Conservation (phyloP, 2,329 filamentous ascomycete genomes). For the Tolypocladium tropicale region DNA sequence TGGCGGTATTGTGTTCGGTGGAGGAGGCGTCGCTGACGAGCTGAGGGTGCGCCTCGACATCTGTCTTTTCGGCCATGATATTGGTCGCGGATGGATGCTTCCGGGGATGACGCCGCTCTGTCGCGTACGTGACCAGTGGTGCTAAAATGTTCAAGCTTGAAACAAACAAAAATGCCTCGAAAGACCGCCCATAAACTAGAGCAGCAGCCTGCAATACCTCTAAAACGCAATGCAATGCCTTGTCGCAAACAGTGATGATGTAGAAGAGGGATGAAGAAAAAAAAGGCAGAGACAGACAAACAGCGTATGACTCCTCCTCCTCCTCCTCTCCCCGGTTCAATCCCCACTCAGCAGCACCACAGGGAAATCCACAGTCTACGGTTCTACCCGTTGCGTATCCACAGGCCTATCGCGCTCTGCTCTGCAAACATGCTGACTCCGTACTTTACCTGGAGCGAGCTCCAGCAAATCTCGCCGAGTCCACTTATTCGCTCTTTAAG, state of each 20-base stretch:
- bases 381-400: background rate
- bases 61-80: background rate
- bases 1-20: background rate
- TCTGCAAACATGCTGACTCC: background rate
- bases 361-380: background rate
- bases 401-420: background rate
- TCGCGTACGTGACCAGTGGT: background rate
- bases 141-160: background rate
- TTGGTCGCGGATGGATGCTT: background rate
- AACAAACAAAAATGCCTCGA: background rate
- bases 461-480: background rate
- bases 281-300: background rate
- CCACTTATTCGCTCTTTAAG: background rate
- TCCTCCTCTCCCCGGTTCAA: background rate
- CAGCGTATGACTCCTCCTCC: background rate
- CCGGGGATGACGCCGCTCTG: background rate
- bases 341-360: background rate
- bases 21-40: background rate
- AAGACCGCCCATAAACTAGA: background rate
- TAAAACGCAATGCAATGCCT: background rate
- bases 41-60: background rate
- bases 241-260: background rate
- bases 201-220: background rate
- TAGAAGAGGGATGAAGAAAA: background rate
- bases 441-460: background rate